A percentile compares a stretch with the other conserved stretches of the same genome.
These are phyloP conservation scores for Domatiomyces catenatus DNA, from an alignment of 2,329 filamentous ascomycete species.

Conservation along the genomic window DNA sequence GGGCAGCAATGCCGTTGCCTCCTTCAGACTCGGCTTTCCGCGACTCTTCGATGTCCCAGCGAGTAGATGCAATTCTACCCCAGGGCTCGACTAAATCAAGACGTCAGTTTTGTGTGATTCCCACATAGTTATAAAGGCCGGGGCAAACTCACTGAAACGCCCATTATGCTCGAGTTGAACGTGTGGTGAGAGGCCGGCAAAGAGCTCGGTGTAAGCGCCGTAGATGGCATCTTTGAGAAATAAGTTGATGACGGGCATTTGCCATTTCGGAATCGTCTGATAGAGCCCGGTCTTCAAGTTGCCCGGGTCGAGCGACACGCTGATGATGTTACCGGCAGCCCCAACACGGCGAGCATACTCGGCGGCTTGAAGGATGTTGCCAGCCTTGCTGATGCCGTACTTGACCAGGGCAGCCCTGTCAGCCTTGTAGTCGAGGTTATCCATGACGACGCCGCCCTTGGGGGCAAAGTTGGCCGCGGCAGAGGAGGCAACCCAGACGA, in stretches of 20 bases:
- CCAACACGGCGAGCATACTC: slow-evolving; percentile 17
- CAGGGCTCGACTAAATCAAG: background rate
- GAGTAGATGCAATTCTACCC: background rate
- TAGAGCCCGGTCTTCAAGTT: slow-evolving; percentile 20
- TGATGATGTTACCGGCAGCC: slow-evolving; percentile 8
- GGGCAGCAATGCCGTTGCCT: slow-evolving; percentile 19
- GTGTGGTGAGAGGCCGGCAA: slow-evolving; percentile 30
- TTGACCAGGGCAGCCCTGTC: background rate
- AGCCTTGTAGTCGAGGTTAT: background rate
- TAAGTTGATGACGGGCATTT: slow-evolving; percentile 12
- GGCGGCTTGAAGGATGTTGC: slow-evolving; percentile 9
- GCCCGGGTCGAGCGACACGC: slow-evolving; percentile 21
- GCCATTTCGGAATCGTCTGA: slow-evolving; percentile 19
- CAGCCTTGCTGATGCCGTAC: slow-evolving; percentile 2
- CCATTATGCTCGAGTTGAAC: slow-evolving; percentile 26
- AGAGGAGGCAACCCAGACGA: slow-evolving; percentile 17
- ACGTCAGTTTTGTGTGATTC: background rate
- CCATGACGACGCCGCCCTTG: background rate
- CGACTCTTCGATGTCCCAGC: background rate
- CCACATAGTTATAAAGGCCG: too few relatives aligned
- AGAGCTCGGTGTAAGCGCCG: slow-evolving; percentile 37
- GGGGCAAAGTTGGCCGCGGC: background rate
- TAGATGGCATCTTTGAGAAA: slow-evolving; percentile 20
- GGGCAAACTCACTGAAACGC: slow-evolving; percentile 12
- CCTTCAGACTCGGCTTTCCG: slow-evolving; percentile 14